phyloP scores from a whole-genome alignment of 2,329 filamentous ascomycete genomes.

The Aspergillus sojae region DNA sequence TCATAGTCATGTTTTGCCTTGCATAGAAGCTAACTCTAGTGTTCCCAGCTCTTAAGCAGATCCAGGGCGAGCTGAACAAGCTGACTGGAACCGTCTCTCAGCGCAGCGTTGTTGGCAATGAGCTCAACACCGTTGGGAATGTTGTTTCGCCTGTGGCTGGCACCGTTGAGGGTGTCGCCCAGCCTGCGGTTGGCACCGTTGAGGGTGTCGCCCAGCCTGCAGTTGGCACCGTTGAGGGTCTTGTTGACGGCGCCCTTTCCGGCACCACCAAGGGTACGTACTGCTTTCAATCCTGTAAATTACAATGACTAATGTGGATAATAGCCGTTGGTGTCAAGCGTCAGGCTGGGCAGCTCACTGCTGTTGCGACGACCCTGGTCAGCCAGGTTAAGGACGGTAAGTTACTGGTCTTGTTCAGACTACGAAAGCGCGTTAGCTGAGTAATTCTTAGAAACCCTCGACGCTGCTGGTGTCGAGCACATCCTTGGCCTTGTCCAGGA shows the following conservation, averaged over 20 bases:
- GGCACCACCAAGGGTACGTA: conserved; percentile 24
- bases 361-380: conserved; percentile 19
- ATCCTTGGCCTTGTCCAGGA: conserved; percentile 14
- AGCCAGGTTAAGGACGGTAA: conserved; percentile 17
- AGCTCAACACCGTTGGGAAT: conserved; percentile 2
- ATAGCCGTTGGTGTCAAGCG: conserved; percentile 10
- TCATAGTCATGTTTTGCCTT: too few relatives aligned
- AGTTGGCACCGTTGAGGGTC: conserved; percentile 17
- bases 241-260: conserved; percentile 5
- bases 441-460: conserved; percentile 10
- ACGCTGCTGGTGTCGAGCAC: conserved; percentile 16
- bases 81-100: conserved; percentile 5
- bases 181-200: conserved; percentile 13
- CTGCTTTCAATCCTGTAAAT: background rate
- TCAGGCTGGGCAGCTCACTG: conserved; percentile 16
- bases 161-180: background rate
- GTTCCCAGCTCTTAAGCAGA: conserved; percentile 12
- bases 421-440: background rate
- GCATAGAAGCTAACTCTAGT: conserved; percentile 1
- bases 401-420: background rate
- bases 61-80: conserved; percentile 20
- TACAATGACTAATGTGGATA: conserved; percentile 2
- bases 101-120: conserved; percentile 13
- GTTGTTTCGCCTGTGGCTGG: background rate
- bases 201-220: conserved; percentile 7